Base-by-base conservation (phyloP, 1,284 basidiomycete species). In the Cystobasidium pallidum region DNA sequence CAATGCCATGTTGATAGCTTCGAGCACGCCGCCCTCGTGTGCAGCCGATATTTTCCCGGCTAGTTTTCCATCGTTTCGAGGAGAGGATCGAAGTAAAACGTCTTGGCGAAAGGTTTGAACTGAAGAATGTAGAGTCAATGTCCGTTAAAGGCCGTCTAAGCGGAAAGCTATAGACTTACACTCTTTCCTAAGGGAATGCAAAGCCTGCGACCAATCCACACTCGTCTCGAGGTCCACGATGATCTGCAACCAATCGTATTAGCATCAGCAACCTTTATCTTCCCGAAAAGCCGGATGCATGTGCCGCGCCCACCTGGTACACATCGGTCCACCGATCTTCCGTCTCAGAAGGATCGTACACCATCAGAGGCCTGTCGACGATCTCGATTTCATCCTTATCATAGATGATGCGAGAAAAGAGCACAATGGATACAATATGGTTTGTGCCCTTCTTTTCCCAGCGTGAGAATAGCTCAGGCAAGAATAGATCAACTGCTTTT, bases 331-430 rank as follows among this genome's bases (percentile, higher is more conserved):
- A 97, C 87, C 87, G 90, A 19, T 87, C 87, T 67, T 88, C 36
- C 34, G 54, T 39, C 10, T 73, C 70, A 0, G 75, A 73, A 54
- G 74, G 70, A n/a, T 75, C 75, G 19, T 72, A 61, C 26, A 66
- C 51, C 32, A 71, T 67, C 45, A 77, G 21, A 34, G 77, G 77
- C 28, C 76, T 75, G 13, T 76, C 55, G 49, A 72, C 73, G 77
- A 92, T 91, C 66, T 87, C 86, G 41, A 90, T 86, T 80, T 96
- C 94, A 61, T 87, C 84, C 19, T 76, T 73, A 76, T 95, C 91
- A 81, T 99, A 99, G 81, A 89, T 90, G 3, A 98, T 92, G 57
- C 96, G 88, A 1, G 94, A 94, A 75, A 98, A 94, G 64, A 99
- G 87, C 61, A 97, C 90, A 75, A 99, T 91, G 7, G 93, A 94